Evolutionary conservation across 1,284 basidiomycete genomes (phyloP).

Genomic region (Puccinia polysora): DNA sequence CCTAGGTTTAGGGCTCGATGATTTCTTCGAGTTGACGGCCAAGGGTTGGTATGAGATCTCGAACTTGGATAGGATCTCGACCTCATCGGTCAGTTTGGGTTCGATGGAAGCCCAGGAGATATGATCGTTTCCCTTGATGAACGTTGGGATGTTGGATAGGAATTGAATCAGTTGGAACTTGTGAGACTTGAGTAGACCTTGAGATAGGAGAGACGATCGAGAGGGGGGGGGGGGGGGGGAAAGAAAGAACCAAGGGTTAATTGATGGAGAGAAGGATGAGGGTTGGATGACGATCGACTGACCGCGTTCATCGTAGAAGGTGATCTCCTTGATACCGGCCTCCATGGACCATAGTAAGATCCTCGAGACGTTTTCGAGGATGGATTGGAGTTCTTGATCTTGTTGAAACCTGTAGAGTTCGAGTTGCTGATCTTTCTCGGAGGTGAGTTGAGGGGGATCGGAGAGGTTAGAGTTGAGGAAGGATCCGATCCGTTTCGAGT

Average conservation of each 20-base stretch:
- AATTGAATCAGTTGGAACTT: conserved; percentile 2
- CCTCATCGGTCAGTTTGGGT: conserved; percentile 17
- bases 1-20: neutral
- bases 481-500: neutral
- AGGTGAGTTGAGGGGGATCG: neutral
- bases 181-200: conserved; percentile 19
- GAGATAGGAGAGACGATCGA: neutral
- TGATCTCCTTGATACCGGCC: conserved; percentile 20
- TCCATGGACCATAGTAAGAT: conserved; percentile 13
- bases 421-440: neutral
- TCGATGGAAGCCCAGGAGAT: conserved; percentile 1
- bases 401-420: neutral
- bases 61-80: conserved; percentile 7
- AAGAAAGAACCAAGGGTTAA: neutral
- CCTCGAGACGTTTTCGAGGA: neutral
- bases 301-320: conserved; percentile 40
- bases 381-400: neutral
- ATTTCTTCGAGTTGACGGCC: neutral
- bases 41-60: conserved; percentile 6
- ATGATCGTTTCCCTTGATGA: conserved; percentile 12
- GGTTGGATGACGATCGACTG: too few species aligned
- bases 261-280: neutral
- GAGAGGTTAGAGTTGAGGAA: neutral
- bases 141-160: neutral
- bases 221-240: neutral